Evolutionary conservation across 495 filamentous ascomycete genomes (phyloP).

Genomic region (Talaromyces nanjingensis): DNA sequence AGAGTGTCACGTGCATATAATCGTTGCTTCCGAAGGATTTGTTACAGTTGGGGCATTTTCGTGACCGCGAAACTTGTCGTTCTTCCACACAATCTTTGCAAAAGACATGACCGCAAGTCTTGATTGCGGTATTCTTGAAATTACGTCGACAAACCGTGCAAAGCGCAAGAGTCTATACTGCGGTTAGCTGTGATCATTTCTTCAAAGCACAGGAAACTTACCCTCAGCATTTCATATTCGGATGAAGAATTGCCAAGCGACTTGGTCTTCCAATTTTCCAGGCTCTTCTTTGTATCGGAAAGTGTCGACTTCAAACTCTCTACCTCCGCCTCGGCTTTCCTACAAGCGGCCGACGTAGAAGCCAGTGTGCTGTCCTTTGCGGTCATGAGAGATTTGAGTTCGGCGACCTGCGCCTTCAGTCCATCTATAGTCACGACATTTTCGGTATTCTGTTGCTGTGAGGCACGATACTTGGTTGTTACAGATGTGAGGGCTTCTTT

Average conservation of each 20-base stretch:
- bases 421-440: slow-evolving; percentile 59
- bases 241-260: slow-evolving; percentile 69
- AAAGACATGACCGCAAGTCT: slow-evolving; percentile 94
- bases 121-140: slow-evolving; percentile 89
- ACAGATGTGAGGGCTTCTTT: slow-evolving; percentile 65
- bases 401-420: slow-evolving; percentile 66
- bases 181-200: slow-evolving; percentile 28
- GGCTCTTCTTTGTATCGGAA: slow-evolving; percentile 65
- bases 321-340: slow-evolving; percentile 66
- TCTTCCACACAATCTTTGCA: slow-evolving; percentile 85
- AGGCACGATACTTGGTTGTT: slow-evolving; percentile 57
- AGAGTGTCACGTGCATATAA: slow-evolving; percentile 60
- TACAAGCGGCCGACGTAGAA: slow-evolving; percentile 49
- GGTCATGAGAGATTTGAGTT: slow-evolving; percentile 63
- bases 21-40: slow-evolving; percentile 85
- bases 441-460: slow-evolving; percentile 66
- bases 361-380: slow-evolving; percentile 60
- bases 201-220: slow-evolving; percentile 39
- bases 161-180: slow-evolving; percentile 66
- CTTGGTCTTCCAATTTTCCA: slow-evolving; percentile 77
- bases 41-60: slow-evolving; percentile 92
- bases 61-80: slow-evolving; percentile 74
- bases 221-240: slow-evolving; percentile 76
- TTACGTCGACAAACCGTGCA: slow-evolving; percentile 85
- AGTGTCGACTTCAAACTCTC: slow-evolving; percentile 66